These are phyloP conservation scores for Ophiocordyceps camponoti-floridani DNA, from an alignment of 2,329 filamentous ascomycete species.

Conservation along the genomic window DNA sequence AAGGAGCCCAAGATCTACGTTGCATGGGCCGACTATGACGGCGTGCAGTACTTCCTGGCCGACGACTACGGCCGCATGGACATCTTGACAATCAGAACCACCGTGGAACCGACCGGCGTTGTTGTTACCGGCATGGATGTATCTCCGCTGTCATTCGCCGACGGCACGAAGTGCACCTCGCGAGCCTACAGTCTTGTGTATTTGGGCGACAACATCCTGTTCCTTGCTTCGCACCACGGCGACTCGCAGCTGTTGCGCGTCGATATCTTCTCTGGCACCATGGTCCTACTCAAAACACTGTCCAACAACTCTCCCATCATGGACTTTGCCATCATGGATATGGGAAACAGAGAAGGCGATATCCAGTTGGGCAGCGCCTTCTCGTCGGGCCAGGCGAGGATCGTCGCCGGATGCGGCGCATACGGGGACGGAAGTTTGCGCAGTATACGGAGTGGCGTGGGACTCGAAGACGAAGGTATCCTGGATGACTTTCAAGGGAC, in stretches of 20 bases:
- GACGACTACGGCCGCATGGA: constrained; percentile 83
- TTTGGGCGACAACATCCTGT: constrained; percentile 54
- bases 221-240: constrained; percentile 82
- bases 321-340: constrained; percentile 92
- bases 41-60: constrained; percentile 66
- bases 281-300: constrained; percentile 51
- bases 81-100: constrained; percentile 60
- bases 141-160: constrained; percentile 18
- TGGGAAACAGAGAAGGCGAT: constrained; percentile 70
- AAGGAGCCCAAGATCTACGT: constrained; percentile 70
- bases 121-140: constrained; percentile 60
- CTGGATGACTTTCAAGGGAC: constrained; percentile 63
- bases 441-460: constrained; percentile 85
- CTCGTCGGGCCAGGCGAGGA: constrained; percentile 81
- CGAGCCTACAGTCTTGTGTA: constrained; percentile 66
- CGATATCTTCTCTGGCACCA: constrained; percentile 19
- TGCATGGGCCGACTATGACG: constrained; percentile 77
- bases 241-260: constrained; percentile 70
- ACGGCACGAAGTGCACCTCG: constrained; percentile 32
- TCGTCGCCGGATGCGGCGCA: constrained; percentile 84
- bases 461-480: constrained; percentile 71
- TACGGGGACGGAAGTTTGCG: constrained; percentile 77
- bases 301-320: constrained; percentile 77
- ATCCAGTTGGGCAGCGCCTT: constrained; percentile 67
- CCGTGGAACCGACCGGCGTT: constrained; percentile 43